Base-by-base conservation (phyloP, 305 asterid species). In the Fraxinus sp. region DNA sequence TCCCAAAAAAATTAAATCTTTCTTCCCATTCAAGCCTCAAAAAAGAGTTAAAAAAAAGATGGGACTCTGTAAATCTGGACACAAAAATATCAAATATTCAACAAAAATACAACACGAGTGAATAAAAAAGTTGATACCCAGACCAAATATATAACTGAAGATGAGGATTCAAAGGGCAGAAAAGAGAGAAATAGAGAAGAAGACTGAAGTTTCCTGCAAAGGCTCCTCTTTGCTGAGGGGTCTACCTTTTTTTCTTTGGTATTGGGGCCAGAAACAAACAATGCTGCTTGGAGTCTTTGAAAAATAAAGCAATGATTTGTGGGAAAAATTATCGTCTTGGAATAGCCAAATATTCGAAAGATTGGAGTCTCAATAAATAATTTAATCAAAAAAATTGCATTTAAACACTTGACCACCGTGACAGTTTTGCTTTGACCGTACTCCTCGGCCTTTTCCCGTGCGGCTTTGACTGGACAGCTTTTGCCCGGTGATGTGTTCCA, bases 371-470 rank as follows among this genome's bases (percentile, higher is more conserved):
- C 39, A 36, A 36, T 36, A 36, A 36, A 36, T 5, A 59, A 59
- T 59, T 16, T 20, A 20, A 57, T 57, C 10, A 57, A 57, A 57
- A 57, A 57, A 10, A 26, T 18, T n/a, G 26, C 26, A 57, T n/a
- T 3, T 57, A 57, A 76, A 28, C 55, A 30, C 66, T 76, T 76
- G 68, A 43, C 79, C 68, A 18, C 73, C 68, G 68, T 77, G 39
- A 77, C 79, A 77, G 59, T 77, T 49, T 43, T 41, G 79, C 79
- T 28, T 75, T 75, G 79, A 75, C 79, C 62, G 62, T 18, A 20
- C n/a, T 24, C 16, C 28, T 74, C 18, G 8, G 55, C 78, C 62
- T 39, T 75, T 75, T 37, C 79, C 62, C 79, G 79, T 75, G 79
- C 43, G 62, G 36, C 64, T 75, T 75, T 75, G 79, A 39, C 62